Percentiles rank a stretch among this genome's conserved stretches.
phyloP scores from a whole-genome alignment of 2,329 filamentous ascomycete genomes.

The Lachnellula cervina region DNA sequence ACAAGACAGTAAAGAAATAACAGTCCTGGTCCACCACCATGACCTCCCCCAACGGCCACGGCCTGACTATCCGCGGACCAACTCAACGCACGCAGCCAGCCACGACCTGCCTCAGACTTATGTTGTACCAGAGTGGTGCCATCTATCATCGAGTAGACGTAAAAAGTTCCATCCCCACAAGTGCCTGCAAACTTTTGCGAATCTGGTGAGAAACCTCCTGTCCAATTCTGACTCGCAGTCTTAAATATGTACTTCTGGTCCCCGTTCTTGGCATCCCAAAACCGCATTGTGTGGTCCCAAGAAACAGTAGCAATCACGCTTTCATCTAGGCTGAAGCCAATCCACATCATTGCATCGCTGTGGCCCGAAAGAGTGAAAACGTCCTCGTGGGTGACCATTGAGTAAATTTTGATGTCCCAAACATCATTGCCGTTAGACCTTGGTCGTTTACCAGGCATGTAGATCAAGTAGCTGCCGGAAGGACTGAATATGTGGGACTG shows the following conservation, averaged over 20 bases:
- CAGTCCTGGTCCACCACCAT: not conserved
- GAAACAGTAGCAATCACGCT: slow-evolving; percentile 5
- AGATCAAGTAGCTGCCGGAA: slow-evolving; percentile 4
- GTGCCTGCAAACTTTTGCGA: slow-evolving; percentile 8
- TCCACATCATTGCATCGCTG: slow-evolving; percentile 10
- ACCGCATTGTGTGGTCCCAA: slow-evolving; percentile 7
- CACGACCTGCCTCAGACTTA: not conserved
- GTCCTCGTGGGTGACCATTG: slow-evolving; percentile 6
- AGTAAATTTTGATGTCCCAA: slow-evolving; percentile 9
- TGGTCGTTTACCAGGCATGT: slow-evolving; percentile 5
- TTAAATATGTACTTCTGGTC: slow-evolving; percentile 5
- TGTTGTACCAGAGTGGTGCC: slow-evolving; percentile 3
- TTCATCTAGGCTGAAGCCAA: slow-evolving; percentile 7
- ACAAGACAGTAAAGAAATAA: slow-evolving; percentile 3
- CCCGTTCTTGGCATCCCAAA: slow-evolving; percentile 5
- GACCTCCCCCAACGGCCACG: slow-evolving; percentile 6
- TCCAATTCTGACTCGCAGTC: slow-evolving; percentile 9
- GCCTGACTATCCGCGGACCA: slow-evolving; percentile 6
- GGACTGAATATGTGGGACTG: slow-evolving; percentile 10
- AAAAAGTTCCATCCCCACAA: slow-evolving; percentile 7
- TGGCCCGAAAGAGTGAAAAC: slow-evolving; percentile 4
- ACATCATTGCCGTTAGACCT: slow-evolving; percentile 4
- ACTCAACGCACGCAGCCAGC: slow-evolving; percentile 7
- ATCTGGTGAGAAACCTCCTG: slow-evolving; percentile 7
- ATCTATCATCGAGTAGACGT: slow-evolving; percentile 5